Evolutionary conservation across 805 yeast genomes (phyloP).

Genomic region (Yarrowia phangngaensis): DNA sequence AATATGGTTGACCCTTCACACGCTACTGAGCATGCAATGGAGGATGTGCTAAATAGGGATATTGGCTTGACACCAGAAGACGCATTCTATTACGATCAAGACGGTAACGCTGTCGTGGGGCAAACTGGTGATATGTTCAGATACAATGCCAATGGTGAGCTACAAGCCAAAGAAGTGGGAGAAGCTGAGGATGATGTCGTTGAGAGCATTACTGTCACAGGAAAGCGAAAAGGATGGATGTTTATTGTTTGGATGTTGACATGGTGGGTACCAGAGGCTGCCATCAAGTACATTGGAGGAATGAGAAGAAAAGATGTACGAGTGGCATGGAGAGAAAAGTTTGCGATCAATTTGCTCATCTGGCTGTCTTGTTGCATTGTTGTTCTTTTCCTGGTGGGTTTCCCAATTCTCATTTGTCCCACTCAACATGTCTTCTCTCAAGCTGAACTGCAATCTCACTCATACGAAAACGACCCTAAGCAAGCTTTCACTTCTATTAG

Average conservation of each 20-base stretch:
- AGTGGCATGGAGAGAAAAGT: slow-evolving; percentile 45
- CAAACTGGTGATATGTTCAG: slow-evolving; percentile 41
- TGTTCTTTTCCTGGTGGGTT: slow-evolving; percentile 40
- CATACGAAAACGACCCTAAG: slow-evolving; percentile 35
- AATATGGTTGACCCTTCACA: slow-evolving; percentile 38
- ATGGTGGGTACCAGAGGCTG: slow-evolving; percentile 43
- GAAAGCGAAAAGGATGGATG: slow-evolving; percentile 41
- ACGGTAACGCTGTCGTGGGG: slow-evolving; percentile 32
- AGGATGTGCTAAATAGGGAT: slow-evolving; percentile 28
- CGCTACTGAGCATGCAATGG: slow-evolving; percentile 29
- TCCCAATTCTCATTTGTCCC: slow-evolving; percentile 44
- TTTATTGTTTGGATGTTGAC: slow-evolving; percentile 41
- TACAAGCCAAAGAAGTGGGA: slow-evolving; percentile 35
- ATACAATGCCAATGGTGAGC: slow-evolving; percentile 31
- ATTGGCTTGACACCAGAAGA: slow-evolving; percentile 28
- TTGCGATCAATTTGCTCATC: slow-evolving; percentile 44
- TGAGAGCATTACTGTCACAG: slow-evolving; percentile 36
- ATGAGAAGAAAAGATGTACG: slow-evolving; percentile 41
- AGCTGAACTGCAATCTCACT: slow-evolving; percentile 38
- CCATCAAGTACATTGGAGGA: slow-evolving; percentile 37
- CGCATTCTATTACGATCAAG: slow-evolving; percentile 39
- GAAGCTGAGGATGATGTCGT: slow-evolving; percentile 38
- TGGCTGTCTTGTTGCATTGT: slow-evolving; percentile 41
- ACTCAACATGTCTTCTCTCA: slow-evolving; percentile 40
- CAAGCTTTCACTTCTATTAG: slow-evolving; percentile 40